Conservation (phyloP, 768 basidiomycete species). For the Strobilomyces echinocephalus region DNA sequence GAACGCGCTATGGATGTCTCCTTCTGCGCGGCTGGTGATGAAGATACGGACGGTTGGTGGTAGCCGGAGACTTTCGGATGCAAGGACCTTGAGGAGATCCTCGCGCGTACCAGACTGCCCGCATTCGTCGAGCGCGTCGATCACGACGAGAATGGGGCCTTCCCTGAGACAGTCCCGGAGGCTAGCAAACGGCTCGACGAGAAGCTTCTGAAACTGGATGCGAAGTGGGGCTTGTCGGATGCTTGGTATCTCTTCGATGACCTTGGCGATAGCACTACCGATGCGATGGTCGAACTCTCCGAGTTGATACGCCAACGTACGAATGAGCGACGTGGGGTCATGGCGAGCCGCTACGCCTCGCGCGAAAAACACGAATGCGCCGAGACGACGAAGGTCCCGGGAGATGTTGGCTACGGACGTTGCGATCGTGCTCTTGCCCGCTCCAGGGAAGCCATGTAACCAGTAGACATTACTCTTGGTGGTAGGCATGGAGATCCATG, state of each 20-base stretch:
- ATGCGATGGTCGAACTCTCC: slow-evolving; percentile 30
- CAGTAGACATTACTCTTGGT: slow-evolving; percentile 25
- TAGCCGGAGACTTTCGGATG: slow-evolving; percentile 15
- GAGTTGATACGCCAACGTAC: slow-evolving; percentile 34
- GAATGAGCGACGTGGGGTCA: slow-evolving; percentile 28
- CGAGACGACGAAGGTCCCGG: slow-evolving; percentile 30
- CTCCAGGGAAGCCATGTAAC: slow-evolving; percentile 33
- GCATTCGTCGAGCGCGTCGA: slow-evolving; percentile 36
- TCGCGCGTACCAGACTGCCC: slow-evolving; percentile 19
- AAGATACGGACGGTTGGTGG: slow-evolving; percentile 29
- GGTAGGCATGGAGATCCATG: slow-evolving; percentile 23
- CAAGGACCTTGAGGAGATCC: slow-evolving; percentile 28
- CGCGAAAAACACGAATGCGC: slow-evolving; percentile 34
- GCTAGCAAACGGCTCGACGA: slow-evolving; percentile 29
- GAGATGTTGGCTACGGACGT: slow-evolving; percentile 34
- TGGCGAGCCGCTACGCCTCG: slow-evolving; percentile 28
- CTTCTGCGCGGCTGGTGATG: slow-evolving; percentile 32
- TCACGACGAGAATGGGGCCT: slow-evolving; percentile 30
- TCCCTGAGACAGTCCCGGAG: slow-evolving; percentile 14
- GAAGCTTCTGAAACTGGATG: slow-evolving; percentile 31
- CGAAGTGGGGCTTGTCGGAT: slow-evolving; percentile 28
- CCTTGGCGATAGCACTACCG: slow-evolving; percentile 21
- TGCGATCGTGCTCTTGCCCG: slow-evolving; percentile 35
- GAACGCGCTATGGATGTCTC: slow-evolving; percentile 22
- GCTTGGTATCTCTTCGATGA: slow-evolving; percentile 24